Percentiles rank a stretch among this genome's conserved stretches.
Conservation (phyloP, 192 early-diverging fungal genomes). For the Anaeromyces robustus region DNA sequence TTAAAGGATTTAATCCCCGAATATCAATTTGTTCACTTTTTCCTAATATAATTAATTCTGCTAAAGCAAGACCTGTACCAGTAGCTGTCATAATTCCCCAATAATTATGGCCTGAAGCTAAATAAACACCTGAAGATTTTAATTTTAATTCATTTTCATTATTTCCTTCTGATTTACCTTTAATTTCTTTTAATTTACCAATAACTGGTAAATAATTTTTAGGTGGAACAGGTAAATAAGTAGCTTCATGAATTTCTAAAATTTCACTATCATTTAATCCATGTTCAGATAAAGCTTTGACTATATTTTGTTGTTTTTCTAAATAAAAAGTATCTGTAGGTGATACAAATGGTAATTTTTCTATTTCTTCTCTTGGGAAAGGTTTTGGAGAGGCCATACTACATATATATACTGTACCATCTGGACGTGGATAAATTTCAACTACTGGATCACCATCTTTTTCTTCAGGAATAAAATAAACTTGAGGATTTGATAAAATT, state of each 20-base stretch:
- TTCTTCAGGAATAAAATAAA: neutral
- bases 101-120: conserved; percentile 22
- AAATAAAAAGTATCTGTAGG: conserved; percentile 6
- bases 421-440: conserved; percentile 26
- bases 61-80: conserved; percentile 18
- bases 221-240: conserved; percentile 21
- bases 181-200: conserved; percentile 12
- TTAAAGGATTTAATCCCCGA: neutral
- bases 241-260: conserved; percentile 14
- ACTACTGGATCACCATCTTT: neutral
- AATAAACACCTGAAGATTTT: conserved; percentile 5
- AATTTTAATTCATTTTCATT: no score
- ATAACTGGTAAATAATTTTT: conserved; percentile 15
- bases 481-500: no score
- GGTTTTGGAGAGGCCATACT: conserved; percentile 13
- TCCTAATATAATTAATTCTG: conserved; percentile 20
- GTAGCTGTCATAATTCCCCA: conserved; percentile 28
- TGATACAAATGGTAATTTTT: conserved; percentile 2
- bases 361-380: conserved; percentile 10
- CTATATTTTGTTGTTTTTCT: conserved; percentile 7
- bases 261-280: conserved; percentile 4
- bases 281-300: conserved; percentile 7
- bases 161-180: neutral
- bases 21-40: conserved; percentile 10
- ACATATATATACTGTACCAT: conserved; percentile 27